phyloP scores from a whole-genome alignment of 2,329 filamentous ascomycete genomes.

The Bisporella sp. region DNA sequence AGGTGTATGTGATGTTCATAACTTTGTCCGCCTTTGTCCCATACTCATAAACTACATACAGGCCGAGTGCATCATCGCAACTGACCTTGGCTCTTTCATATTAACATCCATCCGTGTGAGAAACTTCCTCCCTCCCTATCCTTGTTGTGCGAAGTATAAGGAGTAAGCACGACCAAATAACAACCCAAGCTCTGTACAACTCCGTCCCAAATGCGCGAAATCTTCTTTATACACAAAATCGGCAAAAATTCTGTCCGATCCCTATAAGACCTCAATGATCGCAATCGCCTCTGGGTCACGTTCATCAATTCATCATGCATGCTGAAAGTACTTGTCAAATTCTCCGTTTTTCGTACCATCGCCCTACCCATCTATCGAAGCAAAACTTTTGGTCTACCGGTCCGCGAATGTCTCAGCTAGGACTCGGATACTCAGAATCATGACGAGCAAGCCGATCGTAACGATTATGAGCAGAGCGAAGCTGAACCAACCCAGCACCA shows the following conservation, averaged over 20 bases:
- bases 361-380: not conserved
- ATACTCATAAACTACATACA: conserved; percentile 7
- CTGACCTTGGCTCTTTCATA: too few species aligned
- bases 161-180: not conserved
- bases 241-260: not conserved
- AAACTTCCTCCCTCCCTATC: not conserved
- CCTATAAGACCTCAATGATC: not conserved
- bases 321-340: conserved; percentile 14
- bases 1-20: too few species aligned
- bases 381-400: not conserved
- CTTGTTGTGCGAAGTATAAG: not conserved
- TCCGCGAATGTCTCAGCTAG: conserved; percentile 47
- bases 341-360: not conserved
- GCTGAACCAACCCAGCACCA: conserved; percentile 97
- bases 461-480: conserved; percentile 92
- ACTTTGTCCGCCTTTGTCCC: not conserved
- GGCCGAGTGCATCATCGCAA: not conserved
- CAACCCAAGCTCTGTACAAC: conserved; percentile 7
- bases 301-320: conserved; percentile 17
- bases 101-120: too few species aligned
- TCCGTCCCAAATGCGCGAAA: conserved; percentile 13
- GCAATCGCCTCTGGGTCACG: conserved; percentile 1
- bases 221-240: conserved; percentile 8
- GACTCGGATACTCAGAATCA: conserved; percentile 90
- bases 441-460: conserved; percentile 88